Conservation (phyloP, 768 basidiomycete genomes). For the Coprinopsis sp. region DNA sequence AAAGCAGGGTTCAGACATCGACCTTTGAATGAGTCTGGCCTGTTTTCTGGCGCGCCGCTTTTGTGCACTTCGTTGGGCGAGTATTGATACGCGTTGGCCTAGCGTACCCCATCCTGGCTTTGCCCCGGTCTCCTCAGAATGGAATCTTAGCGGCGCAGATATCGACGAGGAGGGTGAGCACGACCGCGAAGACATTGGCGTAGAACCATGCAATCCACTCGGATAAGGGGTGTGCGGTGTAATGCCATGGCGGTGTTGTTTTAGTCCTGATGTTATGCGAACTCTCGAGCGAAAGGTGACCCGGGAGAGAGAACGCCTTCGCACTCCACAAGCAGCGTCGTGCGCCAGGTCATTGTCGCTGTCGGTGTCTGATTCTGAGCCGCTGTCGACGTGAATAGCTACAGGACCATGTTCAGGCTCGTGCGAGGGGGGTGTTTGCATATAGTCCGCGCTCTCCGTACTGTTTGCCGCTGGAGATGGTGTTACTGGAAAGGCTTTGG, state of each 20-base stretch:
- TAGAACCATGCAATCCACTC: conserved; percentile 16
- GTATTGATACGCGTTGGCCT: conserved; percentile 47
- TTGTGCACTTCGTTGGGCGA: conserved; percentile 25
- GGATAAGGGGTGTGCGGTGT: conserved; percentile 4
- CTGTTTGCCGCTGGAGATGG: no score
- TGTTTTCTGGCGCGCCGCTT: conserved; percentile 4
- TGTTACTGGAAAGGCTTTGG: no score
- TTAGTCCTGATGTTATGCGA: conserved; percentile 69
- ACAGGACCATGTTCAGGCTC: no score
- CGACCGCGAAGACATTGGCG: conserved; percentile 41
- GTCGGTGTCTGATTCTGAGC: no score
- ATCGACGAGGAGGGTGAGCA: conserved; percentile 76
- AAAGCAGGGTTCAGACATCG: not conserved
- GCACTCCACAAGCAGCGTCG: not conserved
- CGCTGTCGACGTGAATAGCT: no score
- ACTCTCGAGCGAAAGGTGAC: conserved; percentile 75
- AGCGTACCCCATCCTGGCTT: conserved; percentile 58
- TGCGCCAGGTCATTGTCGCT: not conserved
- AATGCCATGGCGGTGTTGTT: conserved; percentile 36
- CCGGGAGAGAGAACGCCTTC: conserved; percentile 13
- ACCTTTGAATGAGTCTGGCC: not conserved
- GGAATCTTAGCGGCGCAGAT: conserved; percentile 70
- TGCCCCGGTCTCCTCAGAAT: conserved; percentile 39
- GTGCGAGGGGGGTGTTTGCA: no score
- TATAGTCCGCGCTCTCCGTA: no score